phyloP scores from a whole-genome alignment of 2,329 filamentous ascomycete genomes.

The Penicillium rolfsii region DNA sequence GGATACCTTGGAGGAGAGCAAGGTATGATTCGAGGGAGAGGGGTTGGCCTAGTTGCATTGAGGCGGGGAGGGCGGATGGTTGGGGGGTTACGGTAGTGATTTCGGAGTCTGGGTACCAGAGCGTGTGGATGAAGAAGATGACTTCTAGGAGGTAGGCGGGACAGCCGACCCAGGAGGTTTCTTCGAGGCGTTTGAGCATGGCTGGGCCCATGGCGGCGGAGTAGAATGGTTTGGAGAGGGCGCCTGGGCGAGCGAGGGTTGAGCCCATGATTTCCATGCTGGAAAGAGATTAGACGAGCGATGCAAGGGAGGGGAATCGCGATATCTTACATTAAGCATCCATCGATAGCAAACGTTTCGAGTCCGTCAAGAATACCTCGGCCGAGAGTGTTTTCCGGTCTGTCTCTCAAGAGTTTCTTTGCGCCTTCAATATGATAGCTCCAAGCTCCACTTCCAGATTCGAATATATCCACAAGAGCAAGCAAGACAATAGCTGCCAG shows the following conservation, averaged over 20 bases:
- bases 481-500: slow-evolving; percentile 54
- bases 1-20: slow-evolving; percentile 43
- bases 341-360: slow-evolving; percentile 43
- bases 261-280: slow-evolving; percentile 50
- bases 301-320: neutral
- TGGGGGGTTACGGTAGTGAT: slow-evolving; percentile 28
- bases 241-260: slow-evolving; percentile 45
- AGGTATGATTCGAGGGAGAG: slow-evolving; percentile 37
- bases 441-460: slow-evolving; percentile 57
- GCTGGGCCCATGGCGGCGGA: slow-evolving; percentile 41
- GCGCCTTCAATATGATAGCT: slow-evolving; percentile 57
- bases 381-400: slow-evolving; percentile 28
- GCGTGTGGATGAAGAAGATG: slow-evolving; percentile 46
- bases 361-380: slow-evolving; percentile 39
- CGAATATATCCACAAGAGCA: slow-evolving; percentile 55
- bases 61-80: slow-evolving; percentile 33
- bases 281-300: slow-evolving; percentile 8
- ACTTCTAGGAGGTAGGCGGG: slow-evolving; percentile 47
- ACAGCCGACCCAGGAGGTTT: slow-evolving; percentile 47
- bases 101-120: slow-evolving; percentile 40
- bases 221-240: slow-evolving; percentile 45
- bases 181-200: slow-evolving; percentile 44
- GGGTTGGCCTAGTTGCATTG: slow-evolving; percentile 32
- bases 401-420: slow-evolving; percentile 50
- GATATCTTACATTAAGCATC: slow-evolving; percentile 40